Evolutionary conservation across 176 grass and related monocot genomes (phyloP).

Genomic region (Aegilops speltoides): DNA sequence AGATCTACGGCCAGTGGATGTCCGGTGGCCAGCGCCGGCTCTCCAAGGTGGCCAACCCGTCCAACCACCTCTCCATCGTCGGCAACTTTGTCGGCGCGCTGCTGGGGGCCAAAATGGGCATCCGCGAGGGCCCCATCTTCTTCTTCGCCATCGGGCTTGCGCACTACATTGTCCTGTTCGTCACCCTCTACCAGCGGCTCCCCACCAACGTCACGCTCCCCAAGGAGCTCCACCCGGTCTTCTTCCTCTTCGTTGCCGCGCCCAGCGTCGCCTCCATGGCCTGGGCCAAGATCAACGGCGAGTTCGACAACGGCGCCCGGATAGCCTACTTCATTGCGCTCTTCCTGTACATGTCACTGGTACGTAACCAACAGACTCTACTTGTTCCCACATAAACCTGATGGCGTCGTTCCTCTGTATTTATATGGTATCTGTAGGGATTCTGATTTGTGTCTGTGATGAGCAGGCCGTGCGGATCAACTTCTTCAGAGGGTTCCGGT

Average conservation of each 20-base stretch:
- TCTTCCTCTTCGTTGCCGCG: constrained; percentile 93
- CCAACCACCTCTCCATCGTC: constrained; percentile 88
- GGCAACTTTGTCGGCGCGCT: constrained; percentile 95
- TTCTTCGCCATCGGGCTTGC: constrained; percentile 88
- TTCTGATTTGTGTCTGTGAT: neutral
- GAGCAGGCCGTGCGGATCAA: constrained; percentile 84
- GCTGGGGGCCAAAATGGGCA: constrained; percentile 72
- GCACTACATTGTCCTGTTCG: constrained; percentile 91
- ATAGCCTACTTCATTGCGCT: constrained; percentile 91
- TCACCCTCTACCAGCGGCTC: constrained; percentile 97
- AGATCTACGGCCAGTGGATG: constrained; percentile 99
- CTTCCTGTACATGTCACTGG: constrained; percentile 91
- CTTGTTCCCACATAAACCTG: neutral
- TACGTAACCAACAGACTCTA: constrained; percentile 10
- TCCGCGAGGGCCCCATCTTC: constrained; percentile 79
- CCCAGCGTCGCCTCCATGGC: constrained; percentile 88
- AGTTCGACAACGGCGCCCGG: constrained; percentile 65
- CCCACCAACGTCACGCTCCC: constrained; percentile 86
- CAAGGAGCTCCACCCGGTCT: constrained; percentile 94
- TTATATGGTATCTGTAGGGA: neutral
- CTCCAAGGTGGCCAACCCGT: constrained; percentile 88
- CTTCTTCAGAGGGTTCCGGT: constrained; percentile 88
- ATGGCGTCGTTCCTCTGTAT: too few relatives aligned
- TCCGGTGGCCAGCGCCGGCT: constrained; percentile 66
- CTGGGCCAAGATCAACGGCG: constrained; percentile 79